Evolutionary conservation across 2,329 filamentous ascomycete species (phyloP).

Genomic region (Lasiodiplodia theobromae): DNA sequence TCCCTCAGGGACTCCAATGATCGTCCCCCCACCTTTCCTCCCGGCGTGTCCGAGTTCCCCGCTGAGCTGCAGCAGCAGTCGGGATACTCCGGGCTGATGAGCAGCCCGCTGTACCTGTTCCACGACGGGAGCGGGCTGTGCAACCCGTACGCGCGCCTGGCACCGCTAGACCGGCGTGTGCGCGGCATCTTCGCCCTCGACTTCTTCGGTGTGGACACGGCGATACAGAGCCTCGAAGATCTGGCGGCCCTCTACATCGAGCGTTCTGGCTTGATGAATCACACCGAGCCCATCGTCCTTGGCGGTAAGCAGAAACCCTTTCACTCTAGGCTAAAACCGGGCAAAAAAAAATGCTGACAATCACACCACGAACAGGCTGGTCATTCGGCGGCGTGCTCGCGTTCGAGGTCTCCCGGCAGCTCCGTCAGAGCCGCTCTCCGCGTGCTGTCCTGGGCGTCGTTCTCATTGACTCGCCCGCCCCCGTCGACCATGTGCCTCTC

Average conservation of each 20-base stretch:
- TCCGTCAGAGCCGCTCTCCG: not conserved
- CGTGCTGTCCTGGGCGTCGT: constrained; percentile 18
- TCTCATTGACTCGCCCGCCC: constrained; percentile 30
- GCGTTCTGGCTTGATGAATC: not conserved
- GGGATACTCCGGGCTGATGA: too few species aligned
- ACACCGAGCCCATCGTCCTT: not conserved
- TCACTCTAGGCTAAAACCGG: not conserved
- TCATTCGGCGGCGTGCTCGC: constrained; percentile 32
- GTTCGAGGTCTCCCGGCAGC: constrained; percentile 28
- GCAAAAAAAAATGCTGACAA: not conserved
- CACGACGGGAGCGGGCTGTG: constrained; percentile 58
- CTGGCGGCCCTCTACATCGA: not conserved
- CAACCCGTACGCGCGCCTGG: constrained; percentile 36
- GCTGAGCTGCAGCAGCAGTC: not conserved
- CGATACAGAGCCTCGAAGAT: not conserved
- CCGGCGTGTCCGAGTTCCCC: not conserved
- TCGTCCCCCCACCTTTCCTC: not conserved
- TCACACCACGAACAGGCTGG: constrained; percentile 23
- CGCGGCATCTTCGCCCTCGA: constrained; percentile 36
- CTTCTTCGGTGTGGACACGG: constrained; percentile 31
- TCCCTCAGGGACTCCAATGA: not conserved
- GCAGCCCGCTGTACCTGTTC: constrained; percentile 53
- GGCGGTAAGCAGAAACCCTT: not conserved
- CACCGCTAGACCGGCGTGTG: constrained; percentile 29
- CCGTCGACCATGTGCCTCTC: constrained; percentile 27